Conservation (phyloP, 371 early-diverging fungal genomes). For the Haplosporangium sp. region DNA sequence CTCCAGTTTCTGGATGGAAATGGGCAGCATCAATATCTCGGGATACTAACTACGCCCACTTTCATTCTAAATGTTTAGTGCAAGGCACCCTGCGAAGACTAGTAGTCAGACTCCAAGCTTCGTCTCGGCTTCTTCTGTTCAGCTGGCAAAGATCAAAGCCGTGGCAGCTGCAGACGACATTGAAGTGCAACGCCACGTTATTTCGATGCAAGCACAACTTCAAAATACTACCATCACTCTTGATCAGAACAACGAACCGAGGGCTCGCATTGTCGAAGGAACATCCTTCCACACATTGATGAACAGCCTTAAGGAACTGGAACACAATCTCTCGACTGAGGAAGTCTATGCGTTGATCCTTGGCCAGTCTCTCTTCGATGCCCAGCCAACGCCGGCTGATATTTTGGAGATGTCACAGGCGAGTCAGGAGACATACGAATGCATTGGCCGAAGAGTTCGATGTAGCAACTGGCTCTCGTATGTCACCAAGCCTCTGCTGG, state of each 20-base stretch:
- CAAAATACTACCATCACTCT: slow-evolving; percentile 33
- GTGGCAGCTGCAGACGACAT: slow-evolving; percentile 23
- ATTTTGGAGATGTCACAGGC: slow-evolving; percentile 13
- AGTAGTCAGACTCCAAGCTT: no score
- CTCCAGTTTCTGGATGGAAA: no score
- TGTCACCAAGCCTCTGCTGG: slow-evolving; percentile 56
- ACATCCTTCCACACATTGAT: slow-evolving; percentile 42
- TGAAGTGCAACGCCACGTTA: slow-evolving; percentile 28
- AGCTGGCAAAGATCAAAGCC: slow-evolving; percentile 24
- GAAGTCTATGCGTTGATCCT: slow-evolving; percentile 64
- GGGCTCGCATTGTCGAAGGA: slow-evolving; percentile 25
- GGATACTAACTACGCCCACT: no score
- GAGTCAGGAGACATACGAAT: slow-evolving; percentile 33
- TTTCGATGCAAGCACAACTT: slow-evolving; percentile 41
- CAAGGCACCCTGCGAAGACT: neutral
- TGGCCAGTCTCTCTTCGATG: slow-evolving; percentile 56
- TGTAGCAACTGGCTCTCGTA: slow-evolving; percentile 52
- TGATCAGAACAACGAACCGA: slow-evolving; percentile 42
- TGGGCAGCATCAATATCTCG: no score
- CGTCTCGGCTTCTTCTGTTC: slow-evolving; percentile 18
- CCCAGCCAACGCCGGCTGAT: slow-evolving; percentile 24
- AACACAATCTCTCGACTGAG: slow-evolving; percentile 36
- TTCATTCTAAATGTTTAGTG: neutral
- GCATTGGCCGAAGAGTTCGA: slow-evolving; percentile 45
- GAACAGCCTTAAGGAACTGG: slow-evolving; percentile 26